Evolutionary conservation across 306 rosid genomes (phyloP), one percentile per base, ranked within the genome.

Genomic region (Corylus americana): DNA sequence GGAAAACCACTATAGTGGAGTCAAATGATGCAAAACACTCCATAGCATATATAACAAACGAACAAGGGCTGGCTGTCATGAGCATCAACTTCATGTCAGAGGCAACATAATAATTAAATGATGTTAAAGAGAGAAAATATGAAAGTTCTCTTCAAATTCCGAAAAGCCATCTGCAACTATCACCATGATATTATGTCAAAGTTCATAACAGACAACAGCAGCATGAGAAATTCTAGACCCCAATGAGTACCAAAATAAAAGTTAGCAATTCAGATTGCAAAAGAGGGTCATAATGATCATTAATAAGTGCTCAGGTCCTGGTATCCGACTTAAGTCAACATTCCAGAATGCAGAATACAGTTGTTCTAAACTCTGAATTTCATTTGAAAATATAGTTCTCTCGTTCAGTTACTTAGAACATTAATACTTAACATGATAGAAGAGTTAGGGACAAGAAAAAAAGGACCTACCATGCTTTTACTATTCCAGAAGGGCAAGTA

Each of bases 341-440:
- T 5, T 62, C 37, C 45, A 35, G n/a, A 63, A 29, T 5, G 69
- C 44, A 1, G 69, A 63, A 66, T 17, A 66, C 7, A 17, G 37
- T 3, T 67, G 35, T 42, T 67, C 72, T 67, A 4, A 17, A 17
- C 51, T 39, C 51, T 3, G 8, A 39, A 67, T 31, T 67, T 67
- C 72, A 67, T 39, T 39, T 5, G 25, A 66, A 63, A 12, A 29
- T 11, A 63, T 31, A 35, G 18, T 12, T 63, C 9, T 31, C 16
- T 63, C 18, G 18, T 16, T 16, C 70, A 31, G 11, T 2, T 64
- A 64, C 25, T 67, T 8, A 37, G 72, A 4, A 42, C 11, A 37
- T 18, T 51, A 55, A 13, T 22, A 25, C 64, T 62, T 66, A 76
- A 79, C 57, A 42, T 22, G 78, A 75, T 45, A 47, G 29, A 73